Conservation (phyloP, 371 early-diverging fungal species). For the Circinella minor region DNA sequence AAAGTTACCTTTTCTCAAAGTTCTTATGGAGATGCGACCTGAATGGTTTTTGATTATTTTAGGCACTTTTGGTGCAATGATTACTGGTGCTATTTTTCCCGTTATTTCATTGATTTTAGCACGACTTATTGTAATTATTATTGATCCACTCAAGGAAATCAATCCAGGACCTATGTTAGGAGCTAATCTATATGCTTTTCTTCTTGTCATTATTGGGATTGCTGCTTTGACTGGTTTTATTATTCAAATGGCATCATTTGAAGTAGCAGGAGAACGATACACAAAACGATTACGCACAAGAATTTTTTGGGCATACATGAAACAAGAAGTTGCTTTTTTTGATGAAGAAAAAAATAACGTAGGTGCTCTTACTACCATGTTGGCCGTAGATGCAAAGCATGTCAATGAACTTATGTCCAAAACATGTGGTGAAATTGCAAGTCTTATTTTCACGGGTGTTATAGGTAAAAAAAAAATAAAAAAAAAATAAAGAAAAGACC, state of each 20-base stretch:
- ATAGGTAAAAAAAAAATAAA: slow-evolving; percentile 23
- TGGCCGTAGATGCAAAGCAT: slow-evolving; percentile 76
- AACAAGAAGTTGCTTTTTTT: slow-evolving; percentile 85
- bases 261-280: slow-evolving; percentile 52
- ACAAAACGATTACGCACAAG: slow-evolving; percentile 59
- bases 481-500: no score
- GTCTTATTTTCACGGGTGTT: slow-evolving; percentile 45
- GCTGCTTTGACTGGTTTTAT: slow-evolving; percentile 45
- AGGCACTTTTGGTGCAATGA: slow-evolving; percentile 44
- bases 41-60: slow-evolving; percentile 40
- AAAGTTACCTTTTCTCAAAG: slow-evolving; percentile 44
- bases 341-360: slow-evolving; percentile 78
- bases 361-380: slow-evolving; percentile 77
- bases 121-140: slow-evolving; percentile 27
- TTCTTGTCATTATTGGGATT: slow-evolving; percentile 65
- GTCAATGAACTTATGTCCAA: slow-evolving; percentile 66
- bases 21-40: slow-evolving; percentile 36
- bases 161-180: slow-evolving; percentile 39
- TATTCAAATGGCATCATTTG: slow-evolving; percentile 34
- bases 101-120: slow-evolving; percentile 25
- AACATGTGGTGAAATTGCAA: slow-evolving; percentile 55
- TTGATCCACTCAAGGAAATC: slow-evolving; percentile 16
- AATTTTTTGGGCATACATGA: slow-evolving; percentile 57
- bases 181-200: slow-evolving; percentile 71
- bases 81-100: slow-evolving; percentile 56